These are phyloP conservation scores for Arabis alpina DNA, from an alignment of 345 rosid genomes.

Conservation along the genomic window DNA sequence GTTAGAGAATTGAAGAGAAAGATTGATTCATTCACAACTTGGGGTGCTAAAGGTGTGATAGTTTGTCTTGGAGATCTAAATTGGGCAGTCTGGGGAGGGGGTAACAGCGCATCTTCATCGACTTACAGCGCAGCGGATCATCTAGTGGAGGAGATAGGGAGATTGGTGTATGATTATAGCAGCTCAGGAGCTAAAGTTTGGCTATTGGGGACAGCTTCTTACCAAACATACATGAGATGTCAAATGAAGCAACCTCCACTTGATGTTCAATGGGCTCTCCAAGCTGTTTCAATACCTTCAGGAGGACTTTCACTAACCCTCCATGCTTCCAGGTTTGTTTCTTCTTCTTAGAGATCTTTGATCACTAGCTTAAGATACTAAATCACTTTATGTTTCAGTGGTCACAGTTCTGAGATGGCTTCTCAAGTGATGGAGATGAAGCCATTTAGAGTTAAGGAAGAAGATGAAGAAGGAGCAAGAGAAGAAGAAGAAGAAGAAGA, in stretches of 20 bases:
- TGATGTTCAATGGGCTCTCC: slow-evolving; percentile 81
- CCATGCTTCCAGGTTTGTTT: slow-evolving; percentile 66
- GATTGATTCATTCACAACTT: slow-evolving; percentile 53
- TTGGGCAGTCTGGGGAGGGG: slow-evolving; percentile 58
- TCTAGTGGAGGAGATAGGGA: slow-evolving; percentile 70
- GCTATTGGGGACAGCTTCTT: slow-evolving; percentile 74
- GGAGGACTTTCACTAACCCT: slow-evolving; percentile 80
- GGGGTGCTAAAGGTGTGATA: slow-evolving; percentile 62
- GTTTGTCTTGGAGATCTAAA: slow-evolving; percentile 80
- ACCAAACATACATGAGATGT: slow-evolving; percentile 80
- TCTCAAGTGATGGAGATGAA: slow-evolving; percentile 58
- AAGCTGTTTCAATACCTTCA: slow-evolving; percentile 83
- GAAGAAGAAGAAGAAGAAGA: slow-evolving; percentile 60
- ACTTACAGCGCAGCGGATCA: slow-evolving; percentile 63
- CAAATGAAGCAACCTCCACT: slow-evolving; percentile 85
- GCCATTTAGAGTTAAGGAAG: slow-evolving; percentile 53
- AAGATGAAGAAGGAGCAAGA: slow-evolving; percentile 28
- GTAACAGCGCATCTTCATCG: slow-evolving; percentile 13
- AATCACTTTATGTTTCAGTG: slow-evolving; percentile 26
- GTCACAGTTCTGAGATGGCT: slow-evolving; percentile 42
- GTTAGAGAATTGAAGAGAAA: slow-evolving; percentile 61
- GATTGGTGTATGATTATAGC: slow-evolving; percentile 50
- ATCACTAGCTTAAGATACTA: slow-evolving; percentile 41
- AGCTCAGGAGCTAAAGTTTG: slow-evolving; percentile 57
- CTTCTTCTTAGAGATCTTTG: neutral